Evolutionary conservation across 371 early-diverging fungal species (phyloP), one percentile per base, ranked within the genome.

Genomic region (Syncephalastrum sp.): DNA sequence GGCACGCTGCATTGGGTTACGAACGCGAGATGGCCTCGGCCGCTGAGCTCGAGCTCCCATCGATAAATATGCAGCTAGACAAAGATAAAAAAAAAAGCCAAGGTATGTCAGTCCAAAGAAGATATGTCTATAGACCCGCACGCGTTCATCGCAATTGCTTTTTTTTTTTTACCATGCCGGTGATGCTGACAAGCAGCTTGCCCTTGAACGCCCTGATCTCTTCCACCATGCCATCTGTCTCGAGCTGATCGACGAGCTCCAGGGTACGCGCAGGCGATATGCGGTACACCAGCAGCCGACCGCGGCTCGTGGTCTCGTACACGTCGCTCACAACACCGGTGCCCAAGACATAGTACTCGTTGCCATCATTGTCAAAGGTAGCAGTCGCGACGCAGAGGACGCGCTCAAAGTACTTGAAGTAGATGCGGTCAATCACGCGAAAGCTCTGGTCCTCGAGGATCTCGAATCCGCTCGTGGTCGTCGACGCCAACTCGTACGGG

Each of bases 391-490:
- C 56, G 21, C 76, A 59, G 16, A 74, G 59, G 10, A 73, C 77
- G 23, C 61, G 48, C 60, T 88, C 86, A 58, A 65, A 67, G 14
- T 69, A 55, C 38, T 81, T 63, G 53, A 85, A 62, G 43, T 70
- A 70, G 47, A 76, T 60, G 24, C 68, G 57, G 64, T 83, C 86
- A 29, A 70, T 29, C 23, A 69, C 78, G 71, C 56, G 27, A 56
- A 88, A 90, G 0, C 81, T 79, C 53, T 86, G 84, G 50, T 89
- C 90, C 54, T 93, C 94, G 10, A 90, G 62, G 0, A 95, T 61
- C 7, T 86, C 82, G 61, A 69, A 75, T 60, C 24, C 82, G 68
- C 54, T 68, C n/a, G 66, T 91, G 58, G 50, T 74, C 53, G 57
- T 42, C 60, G 27, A 65, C 1, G 61, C 47, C 17, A 58, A 16